Evolutionary conservation across 192 early-diverging fungal species (phyloP), one percentile per base, ranked within the genome.

Genomic region (Coemansia sp.): DNA sequence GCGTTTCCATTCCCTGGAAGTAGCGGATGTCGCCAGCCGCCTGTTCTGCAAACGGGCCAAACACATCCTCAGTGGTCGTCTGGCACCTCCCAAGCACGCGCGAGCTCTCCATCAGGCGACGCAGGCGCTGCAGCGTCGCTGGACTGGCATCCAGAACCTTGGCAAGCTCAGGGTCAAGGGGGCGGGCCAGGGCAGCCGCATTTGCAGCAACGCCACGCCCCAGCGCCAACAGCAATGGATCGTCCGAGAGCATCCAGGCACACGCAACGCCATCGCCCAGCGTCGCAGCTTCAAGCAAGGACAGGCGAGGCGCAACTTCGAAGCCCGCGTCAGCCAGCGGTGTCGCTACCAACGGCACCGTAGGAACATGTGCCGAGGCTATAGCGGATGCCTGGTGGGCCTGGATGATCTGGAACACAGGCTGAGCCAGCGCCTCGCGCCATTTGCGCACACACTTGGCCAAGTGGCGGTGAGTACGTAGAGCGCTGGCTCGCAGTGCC

Each of bases 381-480:
- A 82, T 67, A 2, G 24, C 39, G 5, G 70, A 51, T 10, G 70
- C 24, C 65, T 76, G 79, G 20, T 60, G 24, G 5, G 59, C 46
- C 76, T 83, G 73, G 43, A 82, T 71, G 56, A 85, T 77, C 65
- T 77, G 76, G 71, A 77, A 87, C 21, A 95, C 86, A 0, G 95
- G 89, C 35, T 88, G 79, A n/a, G 83, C 78, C 43, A 99, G 82
- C 0, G 94, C 85, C 41, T 90, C 89, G 3, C 91, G 80, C 73
- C 95, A 96, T 66, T 92, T 91, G 26, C 89, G 90, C 48, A 99
- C 84, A 66, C 94, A 95, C 81, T 97, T 98, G 75, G 91, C 80
- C 53, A 99, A 75, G 38, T 95, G 95, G 60, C 89, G 80, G 77
- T 99, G 98, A 6, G 95, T 94, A 79, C 92, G 89, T 44, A 89